Evolutionary conservation across 2,329 filamentous ascomycete genomes (phyloP), one percentile per base, ranked within the genome.

Genomic region (Colletotrichum abscissum): DNA sequence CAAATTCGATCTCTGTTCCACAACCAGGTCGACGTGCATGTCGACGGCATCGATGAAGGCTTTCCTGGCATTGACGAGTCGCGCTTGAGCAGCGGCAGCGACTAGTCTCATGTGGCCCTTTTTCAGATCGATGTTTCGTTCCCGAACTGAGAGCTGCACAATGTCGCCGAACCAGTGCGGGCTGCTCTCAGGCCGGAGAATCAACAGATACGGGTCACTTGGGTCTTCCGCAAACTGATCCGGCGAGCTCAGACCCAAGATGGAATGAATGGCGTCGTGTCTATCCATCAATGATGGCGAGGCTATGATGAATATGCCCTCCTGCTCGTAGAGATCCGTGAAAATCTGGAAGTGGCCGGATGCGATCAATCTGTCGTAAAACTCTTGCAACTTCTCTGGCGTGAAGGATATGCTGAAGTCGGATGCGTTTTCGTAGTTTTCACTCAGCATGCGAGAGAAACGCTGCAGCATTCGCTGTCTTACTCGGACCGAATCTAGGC

Each of bases 381-480:
- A 89, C 49, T 93, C 91, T 72, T 92, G 91, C 74, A 97, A 87
- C 74, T 90, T 89, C 38, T 94, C 91, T 9, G 89, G 88, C 5
- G 84, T 79, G 57, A 95, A 89, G 46, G 93, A 92, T 79, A 98
- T 93, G 81, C 94, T 98, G 82, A 97, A 98, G 82, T 99, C 97
- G 11, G 95, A 97, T 5, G 94, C 94, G 79, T 99, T 98, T 82
- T 99, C 97, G 79, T 99, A 99, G 72, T 96, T 92, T 80, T 98
- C 94, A 77, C 94, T 95, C 67, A 99, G 84, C 80, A 97, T 94
- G 76, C 95, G 91, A 22, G 94, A 97, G 83, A 98, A 98, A 73
- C 97, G 94, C 81, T 98, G 97, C 75, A 99, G 88, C 90, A 98
- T 98, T 82, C 97, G 91, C 83, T 99, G 97, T 26, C 97, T 92